Evolutionary conservation across 2,329 filamentous ascomycete genomes (phyloP).

Genomic region (Pleurostoma richardsiae): DNA sequence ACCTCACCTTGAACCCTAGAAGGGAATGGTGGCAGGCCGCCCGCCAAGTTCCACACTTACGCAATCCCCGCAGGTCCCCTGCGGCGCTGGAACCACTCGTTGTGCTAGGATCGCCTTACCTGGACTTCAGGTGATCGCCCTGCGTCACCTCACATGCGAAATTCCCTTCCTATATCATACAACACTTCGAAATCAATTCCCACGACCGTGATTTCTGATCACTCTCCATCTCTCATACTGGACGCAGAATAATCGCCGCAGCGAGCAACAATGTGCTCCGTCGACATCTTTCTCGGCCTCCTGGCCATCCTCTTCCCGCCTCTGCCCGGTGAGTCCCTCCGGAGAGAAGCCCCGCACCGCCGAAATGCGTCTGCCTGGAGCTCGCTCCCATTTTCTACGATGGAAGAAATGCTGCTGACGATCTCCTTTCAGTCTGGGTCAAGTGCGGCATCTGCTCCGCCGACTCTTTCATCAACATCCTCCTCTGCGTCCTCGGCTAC

Average conservation of each 20-base stretch:
- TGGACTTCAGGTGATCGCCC: too few species aligned
- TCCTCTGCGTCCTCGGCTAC: conserved; percentile 74
- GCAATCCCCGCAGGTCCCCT: too few species aligned
- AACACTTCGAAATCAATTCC: too few species aligned
- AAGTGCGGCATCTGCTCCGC: conserved; percentile 90
- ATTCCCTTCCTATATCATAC: too few species aligned
- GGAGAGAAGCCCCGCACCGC: conserved; percentile 1
- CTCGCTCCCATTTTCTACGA: too few species aligned
- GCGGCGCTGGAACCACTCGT: too few species aligned
- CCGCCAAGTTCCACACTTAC: too few species aligned
- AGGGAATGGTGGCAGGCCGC: too few species aligned
- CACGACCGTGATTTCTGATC: not conserved
- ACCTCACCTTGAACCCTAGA: too few species aligned
- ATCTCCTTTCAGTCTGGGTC: conserved; percentile 71
- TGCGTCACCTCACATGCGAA: not conserved
- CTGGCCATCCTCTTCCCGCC: conserved; percentile 63
- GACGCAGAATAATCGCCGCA: not conserved
- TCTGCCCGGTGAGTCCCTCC: conserved; percentile 49
- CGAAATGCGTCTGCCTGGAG: too few species aligned
- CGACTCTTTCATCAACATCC: conserved; percentile 92
- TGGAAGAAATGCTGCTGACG: conserved; percentile 20
- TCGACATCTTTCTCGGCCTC: conserved; percentile 59
- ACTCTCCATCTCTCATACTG: not conserved
- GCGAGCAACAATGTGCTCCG: conserved; percentile 45
- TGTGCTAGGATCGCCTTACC: too few species aligned